Evolutionary conservation across 2,329 filamentous ascomycete species (phyloP).

Genomic region (Elsinoe arachidis): DNA sequence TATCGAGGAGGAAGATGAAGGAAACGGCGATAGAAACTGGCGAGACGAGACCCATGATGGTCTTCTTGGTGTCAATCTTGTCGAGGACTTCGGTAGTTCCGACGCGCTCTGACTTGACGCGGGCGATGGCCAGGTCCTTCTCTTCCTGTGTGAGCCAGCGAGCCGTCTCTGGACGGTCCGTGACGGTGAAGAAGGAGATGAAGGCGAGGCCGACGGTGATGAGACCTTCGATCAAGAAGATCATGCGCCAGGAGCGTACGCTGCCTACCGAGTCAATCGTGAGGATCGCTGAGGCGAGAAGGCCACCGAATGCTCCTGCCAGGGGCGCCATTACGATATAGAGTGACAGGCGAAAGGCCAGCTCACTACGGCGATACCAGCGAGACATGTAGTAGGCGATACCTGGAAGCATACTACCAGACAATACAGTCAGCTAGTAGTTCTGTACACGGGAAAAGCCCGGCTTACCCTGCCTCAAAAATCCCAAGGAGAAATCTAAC

Average conservation of each 20-base stretch:
- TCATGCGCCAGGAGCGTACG: slow-evolving; percentile 57
- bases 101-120: slow-evolving; percentile 60
- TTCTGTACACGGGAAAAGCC: no score
- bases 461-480: slow-evolving; percentile 54
- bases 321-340: slow-evolving; percentile 65
- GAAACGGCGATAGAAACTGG: slow-evolving; percentile 52
- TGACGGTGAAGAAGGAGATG: slow-evolving; percentile 55
- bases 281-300: slow-evolving; percentile 54
- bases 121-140: slow-evolving; percentile 56
- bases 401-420: slow-evolving; percentile 52
- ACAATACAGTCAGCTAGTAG: no score
- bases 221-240: slow-evolving; percentile 63
- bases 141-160: slow-evolving; percentile 58
- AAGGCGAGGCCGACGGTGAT: slow-evolving; percentile 51
- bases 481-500: slow-evolving; percentile 56
- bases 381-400: slow-evolving; percentile 65
- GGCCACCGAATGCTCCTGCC: slow-evolving; percentile 62
- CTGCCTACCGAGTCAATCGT: slow-evolving; percentile 50
- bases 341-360: slow-evolving; percentile 57
- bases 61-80: slow-evolving; percentile 51
- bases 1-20: slow-evolving; percentile 55
- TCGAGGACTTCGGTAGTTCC: slow-evolving; percentile 56
- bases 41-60: slow-evolving; percentile 53
- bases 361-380: slow-evolving; percentile 62
- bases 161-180: slow-evolving; percentile 60